Conservation (phyloP, 768 basidiomycete genomes). For the Serendipita sp. region DNA sequence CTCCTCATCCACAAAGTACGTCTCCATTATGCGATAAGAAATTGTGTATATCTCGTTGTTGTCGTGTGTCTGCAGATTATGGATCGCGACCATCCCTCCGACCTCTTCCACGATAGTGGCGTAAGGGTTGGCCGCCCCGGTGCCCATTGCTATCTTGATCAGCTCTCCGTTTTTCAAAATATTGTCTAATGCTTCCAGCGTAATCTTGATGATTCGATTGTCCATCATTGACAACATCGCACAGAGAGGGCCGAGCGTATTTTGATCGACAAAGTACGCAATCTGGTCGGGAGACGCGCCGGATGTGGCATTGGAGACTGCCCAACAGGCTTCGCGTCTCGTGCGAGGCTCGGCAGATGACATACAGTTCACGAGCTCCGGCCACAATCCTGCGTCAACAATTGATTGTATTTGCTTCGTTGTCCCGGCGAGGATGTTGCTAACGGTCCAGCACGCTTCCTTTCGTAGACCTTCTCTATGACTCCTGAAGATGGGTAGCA, state of each 20-base stretch:
- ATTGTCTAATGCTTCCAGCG: slow-evolving; percentile 2
- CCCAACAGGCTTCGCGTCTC: slow-evolving; percentile 4
- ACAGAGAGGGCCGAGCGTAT: neutral
- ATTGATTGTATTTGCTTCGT: slow-evolving; percentile 94
- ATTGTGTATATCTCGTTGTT: slow-evolving; percentile 4
- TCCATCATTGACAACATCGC: slow-evolving; percentile 7
- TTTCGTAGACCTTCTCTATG: slow-evolving; percentile 98
- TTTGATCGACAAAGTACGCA: slow-evolving; percentile 1
- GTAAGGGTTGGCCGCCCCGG: neutral
- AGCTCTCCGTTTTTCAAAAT: slow-evolving; percentile 2
- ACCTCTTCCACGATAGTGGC: neutral
- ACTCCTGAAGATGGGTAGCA: slow-evolving; percentile 82
- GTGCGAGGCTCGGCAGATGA: neutral
- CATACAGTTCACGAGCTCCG: neutral
- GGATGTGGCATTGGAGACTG: slow-evolving; percentile 2
- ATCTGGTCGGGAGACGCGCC: slow-evolving; percentile 4
- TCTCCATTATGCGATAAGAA: slow-evolving; percentile 7
- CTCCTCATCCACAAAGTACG: slow-evolving; percentile 5
- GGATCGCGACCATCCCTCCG: slow-evolving; percentile 4
- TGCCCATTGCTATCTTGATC: neutral
- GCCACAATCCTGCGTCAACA: slow-evolving; percentile 61
- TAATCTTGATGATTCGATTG: slow-evolving; percentile 3
- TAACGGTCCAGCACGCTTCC: slow-evolving; percentile 99
- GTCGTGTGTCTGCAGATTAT: slow-evolving; percentile 4
- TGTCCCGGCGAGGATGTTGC: slow-evolving; percentile 93